phyloP scores from a whole-genome alignment of 2,329 filamentous ascomycete species.

The Ophiostoma montium region DNA sequence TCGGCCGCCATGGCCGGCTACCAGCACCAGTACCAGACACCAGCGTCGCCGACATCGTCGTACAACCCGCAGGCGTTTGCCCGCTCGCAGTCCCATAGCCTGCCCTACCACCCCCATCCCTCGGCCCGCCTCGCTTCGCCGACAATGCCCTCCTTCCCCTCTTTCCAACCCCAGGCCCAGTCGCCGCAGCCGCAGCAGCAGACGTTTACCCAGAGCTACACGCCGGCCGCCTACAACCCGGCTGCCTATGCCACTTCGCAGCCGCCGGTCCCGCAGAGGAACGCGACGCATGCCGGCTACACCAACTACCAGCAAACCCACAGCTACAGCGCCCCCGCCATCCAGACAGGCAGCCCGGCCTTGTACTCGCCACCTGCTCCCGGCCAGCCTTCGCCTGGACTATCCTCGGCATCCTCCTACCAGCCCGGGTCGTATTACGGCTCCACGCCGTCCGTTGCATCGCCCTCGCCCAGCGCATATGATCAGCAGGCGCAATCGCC shows the following conservation, averaged over 20 bases:
- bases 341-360: conserved; percentile 18
- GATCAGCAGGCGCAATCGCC: conserved; percentile 15
- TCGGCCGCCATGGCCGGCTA: conserved; percentile 33
- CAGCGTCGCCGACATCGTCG: conserved; percentile 30
- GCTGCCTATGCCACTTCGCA: conserved; percentile 40
- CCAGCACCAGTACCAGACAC: conserved; percentile 35
- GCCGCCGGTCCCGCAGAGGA: conserved; percentile 30
- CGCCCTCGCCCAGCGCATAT: conserved; percentile 14
- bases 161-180: conserved; percentile 1
- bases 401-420: not conserved
- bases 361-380: conserved; percentile 4
- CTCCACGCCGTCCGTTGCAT: conserved; percentile 10
- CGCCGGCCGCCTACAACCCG: conserved; percentile 43
- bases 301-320: conserved; percentile 25
- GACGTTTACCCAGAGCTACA: conserved; percentile 27
- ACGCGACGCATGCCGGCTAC: conserved; percentile 35
- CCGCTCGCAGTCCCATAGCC: conserved; percentile 36
- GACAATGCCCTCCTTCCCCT: conserved; percentile 21
- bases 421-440: conserved; percentile 12
- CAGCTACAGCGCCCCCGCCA: conserved; percentile 25
- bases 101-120: conserved; percentile 25
- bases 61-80: conserved; percentile 61
- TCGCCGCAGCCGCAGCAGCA: conserved; percentile 21
- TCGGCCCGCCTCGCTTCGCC: conserved; percentile 24
- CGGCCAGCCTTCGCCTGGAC: conserved; percentile 1